Evolutionary conservation across 768 basidiomycete genomes (phyloP).

Genomic region (Tulasnella sp.): DNA sequence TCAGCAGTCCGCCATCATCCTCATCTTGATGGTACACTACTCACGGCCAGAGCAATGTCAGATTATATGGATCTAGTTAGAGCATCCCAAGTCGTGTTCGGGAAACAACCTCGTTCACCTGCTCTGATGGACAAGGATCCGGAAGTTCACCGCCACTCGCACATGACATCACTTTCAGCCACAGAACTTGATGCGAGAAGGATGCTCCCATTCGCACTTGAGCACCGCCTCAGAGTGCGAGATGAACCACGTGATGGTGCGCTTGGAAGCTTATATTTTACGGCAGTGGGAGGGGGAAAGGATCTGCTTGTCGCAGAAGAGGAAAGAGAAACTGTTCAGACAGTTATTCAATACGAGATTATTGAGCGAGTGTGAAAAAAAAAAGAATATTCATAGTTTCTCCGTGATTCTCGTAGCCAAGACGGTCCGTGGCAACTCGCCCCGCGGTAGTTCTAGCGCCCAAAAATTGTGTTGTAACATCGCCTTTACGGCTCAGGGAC

Average conservation of each 20-base stretch:
- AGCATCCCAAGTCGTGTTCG: slow-evolving; percentile 48
- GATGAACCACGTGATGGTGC: slow-evolving; percentile 59
- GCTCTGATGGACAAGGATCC: slow-evolving; percentile 17
- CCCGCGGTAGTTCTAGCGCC: too few species aligned
- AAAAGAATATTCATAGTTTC: neutral
- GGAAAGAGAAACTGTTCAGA: slow-evolving; percentile 10
- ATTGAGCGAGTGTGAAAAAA: slow-evolving; percentile 1
- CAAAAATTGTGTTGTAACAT: too few species aligned
- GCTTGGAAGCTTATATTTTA: slow-evolving; percentile 40
- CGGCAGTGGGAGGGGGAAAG: slow-evolving; percentile 11
- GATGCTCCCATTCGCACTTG: slow-evolving; percentile 57
- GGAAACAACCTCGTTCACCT: slow-evolving; percentile 6
- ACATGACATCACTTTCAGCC: slow-evolving; percentile 34
- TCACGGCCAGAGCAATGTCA: slow-evolving; percentile 45
- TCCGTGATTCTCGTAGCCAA: neutral
- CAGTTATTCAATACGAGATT: slow-evolving; percentile 8
- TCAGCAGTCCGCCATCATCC: slow-evolving; percentile 60
- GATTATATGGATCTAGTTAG: slow-evolving; percentile 57
- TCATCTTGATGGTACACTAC: slow-evolving; percentile 51
- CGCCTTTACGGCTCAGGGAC: too few species aligned
- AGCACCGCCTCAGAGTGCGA: slow-evolving; percentile 60
- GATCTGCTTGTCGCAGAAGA: neutral
- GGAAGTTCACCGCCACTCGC: slow-evolving; percentile 18
- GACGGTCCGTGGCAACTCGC: neutral
- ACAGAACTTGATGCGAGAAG: slow-evolving; percentile 64